A percentile compares a stretch with the other conserved stretches of the same genome.
These are phyloP conservation scores for Excoecaria agallocha DNA, from an alignment of 345 rosid genomes.

Conservation along the genomic window DNA sequence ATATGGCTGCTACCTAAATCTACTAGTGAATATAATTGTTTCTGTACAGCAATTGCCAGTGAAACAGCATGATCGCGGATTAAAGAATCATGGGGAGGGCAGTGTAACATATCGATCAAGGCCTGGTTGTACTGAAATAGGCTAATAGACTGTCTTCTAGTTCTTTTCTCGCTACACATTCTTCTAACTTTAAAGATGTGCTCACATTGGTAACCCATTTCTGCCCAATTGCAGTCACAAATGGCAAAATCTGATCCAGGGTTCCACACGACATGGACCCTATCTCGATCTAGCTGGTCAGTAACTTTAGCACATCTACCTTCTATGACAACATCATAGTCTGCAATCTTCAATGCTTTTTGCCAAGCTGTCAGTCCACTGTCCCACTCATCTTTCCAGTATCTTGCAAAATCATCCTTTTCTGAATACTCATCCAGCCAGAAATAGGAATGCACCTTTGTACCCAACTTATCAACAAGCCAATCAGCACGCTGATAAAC, in stretches of 20 bases:
- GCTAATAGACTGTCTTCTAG: slow-evolving; percentile 47
- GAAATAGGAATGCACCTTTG: slow-evolving; percentile 86
- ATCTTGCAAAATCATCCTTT: slow-evolving; percentile 71
- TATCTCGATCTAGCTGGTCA: slow-evolving; percentile 50
- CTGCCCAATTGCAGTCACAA: slow-evolving; percentile 82
- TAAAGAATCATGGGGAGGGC: slow-evolving; percentile 66
- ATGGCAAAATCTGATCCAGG: slow-evolving; percentile 76
- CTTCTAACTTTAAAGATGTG: slow-evolving; percentile 66
- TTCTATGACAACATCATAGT: slow-evolving; percentile 57
- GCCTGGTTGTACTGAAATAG: slow-evolving; percentile 59
- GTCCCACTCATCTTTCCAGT: slow-evolving; percentile 85
- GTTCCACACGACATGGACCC: slow-evolving; percentile 62
- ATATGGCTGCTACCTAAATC: slow-evolving; percentile 30
- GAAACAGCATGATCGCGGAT: slow-evolving; percentile 80
- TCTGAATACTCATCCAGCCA: slow-evolving; percentile 94
- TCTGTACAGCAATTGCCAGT: slow-evolving; percentile 54
- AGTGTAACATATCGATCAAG: slow-evolving; percentile 54
- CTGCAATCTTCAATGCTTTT: slow-evolving; percentile 65
- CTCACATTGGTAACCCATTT: slow-evolving; percentile 77
- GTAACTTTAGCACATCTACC: slow-evolving; percentile 55
- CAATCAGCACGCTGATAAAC: slow-evolving; percentile 84
- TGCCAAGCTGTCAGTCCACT: slow-evolving; percentile 87
- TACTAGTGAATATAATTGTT: slow-evolving; percentile 44
- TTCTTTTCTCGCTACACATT: slow-evolving; percentile 38
- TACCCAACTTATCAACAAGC: slow-evolving; percentile 90